A percentile compares a stretch with the other conserved stretches of the same genome.
Conservation (phyloP, 768 basidiomycete genomes). For the Termitomyces sp. region DNA sequence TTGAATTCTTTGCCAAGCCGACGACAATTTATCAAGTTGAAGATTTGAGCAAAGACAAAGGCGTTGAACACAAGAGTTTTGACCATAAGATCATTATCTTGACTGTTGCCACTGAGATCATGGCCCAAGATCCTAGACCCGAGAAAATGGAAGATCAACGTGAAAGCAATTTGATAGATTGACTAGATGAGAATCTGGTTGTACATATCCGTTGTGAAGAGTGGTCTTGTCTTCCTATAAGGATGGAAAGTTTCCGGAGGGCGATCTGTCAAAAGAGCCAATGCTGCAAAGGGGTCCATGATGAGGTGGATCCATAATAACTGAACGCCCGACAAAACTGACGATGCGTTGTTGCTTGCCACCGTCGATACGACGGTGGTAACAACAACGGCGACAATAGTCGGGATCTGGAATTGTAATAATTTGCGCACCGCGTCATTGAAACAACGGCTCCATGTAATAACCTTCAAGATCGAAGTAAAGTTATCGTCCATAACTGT, state of each 20-base stretch:
- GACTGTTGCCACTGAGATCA: conserved; percentile 26
- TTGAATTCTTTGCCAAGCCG: conserved; percentile 83
- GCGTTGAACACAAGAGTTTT: conserved; percentile 90
- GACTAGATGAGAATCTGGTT: conserved; percentile 94
- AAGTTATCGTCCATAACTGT: conserved; percentile 99
- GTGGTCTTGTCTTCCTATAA: conserved; percentile 75
- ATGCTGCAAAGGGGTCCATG: conserved; percentile 98
- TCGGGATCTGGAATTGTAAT: conserved; percentile 91
- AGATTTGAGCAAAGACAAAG: too few relatives aligned
- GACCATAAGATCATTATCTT: conserved; percentile 35
- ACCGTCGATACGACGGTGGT: conserved; percentile 92
- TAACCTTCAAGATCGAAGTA: conserved; percentile 91
- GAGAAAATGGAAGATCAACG: conserved; percentile 85
- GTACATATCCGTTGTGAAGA: conserved; percentile 93
- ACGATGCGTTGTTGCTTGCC: conserved; percentile 66
- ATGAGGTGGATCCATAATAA: conserved; percentile 98
- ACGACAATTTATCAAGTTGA: conserved; percentile 91
- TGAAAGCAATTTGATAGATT: conserved; percentile 75
- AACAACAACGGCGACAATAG: conserved; percentile 92
- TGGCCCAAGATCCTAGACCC: conserved; percentile 72
- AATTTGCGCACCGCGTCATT: conserved; percentile 98
- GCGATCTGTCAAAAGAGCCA: conserved; percentile 90
- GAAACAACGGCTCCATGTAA: conserved; percentile 99
- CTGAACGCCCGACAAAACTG: conserved; percentile 92
- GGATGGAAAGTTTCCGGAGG: conserved; percentile 29